Conservation (phyloP, 2,329 filamentous ascomycete species). For the Aspergillus quadricinctus region DNA sequence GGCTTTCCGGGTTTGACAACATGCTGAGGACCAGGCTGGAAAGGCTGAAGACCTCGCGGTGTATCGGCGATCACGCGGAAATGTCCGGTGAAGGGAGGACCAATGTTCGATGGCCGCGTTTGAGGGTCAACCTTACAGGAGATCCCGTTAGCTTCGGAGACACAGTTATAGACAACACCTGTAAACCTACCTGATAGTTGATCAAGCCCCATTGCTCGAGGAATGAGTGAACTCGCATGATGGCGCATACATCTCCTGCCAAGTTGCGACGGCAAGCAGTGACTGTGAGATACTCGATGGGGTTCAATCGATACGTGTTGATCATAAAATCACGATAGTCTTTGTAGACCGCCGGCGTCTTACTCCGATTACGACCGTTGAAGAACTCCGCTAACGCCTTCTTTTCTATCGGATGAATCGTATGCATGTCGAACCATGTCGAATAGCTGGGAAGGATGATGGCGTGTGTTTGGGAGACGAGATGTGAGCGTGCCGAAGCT, state of each 20-base stretch:
- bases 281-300: slow-evolving; percentile 92
- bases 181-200: slow-evolving; percentile 82
- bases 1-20: slow-evolving; percentile 59
- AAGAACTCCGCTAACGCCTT: slow-evolving; percentile 98
- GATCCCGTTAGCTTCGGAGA: slow-evolving; percentile 6
- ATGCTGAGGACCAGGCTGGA: slow-evolving; percentile 82
- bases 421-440: slow-evolving; percentile 98
- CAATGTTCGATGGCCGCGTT: slow-evolving; percentile 89
- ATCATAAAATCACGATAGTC: slow-evolving; percentile 99
- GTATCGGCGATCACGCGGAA: slow-evolving; percentile 96
- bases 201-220: slow-evolving; percentile 98
- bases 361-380: slow-evolving; percentile 96
- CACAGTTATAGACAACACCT: neutral
- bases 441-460: slow-evolving; percentile 97
- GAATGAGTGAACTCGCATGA: slow-evolving; percentile 98
- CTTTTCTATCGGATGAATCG: slow-evolving; percentile 83
- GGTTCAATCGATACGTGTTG: slow-evolving; percentile 96
- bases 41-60: slow-evolving; percentile 86
- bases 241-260: slow-evolving; percentile 95
- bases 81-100: slow-evolving; percentile 93
- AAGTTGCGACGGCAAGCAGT: slow-evolving; percentile 93
- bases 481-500: slow-evolving; percentile 81
- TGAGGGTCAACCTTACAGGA: slow-evolving; percentile 79
- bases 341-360: slow-evolving; percentile 95
- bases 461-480: slow-evolving; percentile 88